These are phyloP conservation scores for Sporothrix curviconia DNA, from an alignment of 2,329 filamentous ascomycete genomes.

Conservation along the genomic window DNA sequence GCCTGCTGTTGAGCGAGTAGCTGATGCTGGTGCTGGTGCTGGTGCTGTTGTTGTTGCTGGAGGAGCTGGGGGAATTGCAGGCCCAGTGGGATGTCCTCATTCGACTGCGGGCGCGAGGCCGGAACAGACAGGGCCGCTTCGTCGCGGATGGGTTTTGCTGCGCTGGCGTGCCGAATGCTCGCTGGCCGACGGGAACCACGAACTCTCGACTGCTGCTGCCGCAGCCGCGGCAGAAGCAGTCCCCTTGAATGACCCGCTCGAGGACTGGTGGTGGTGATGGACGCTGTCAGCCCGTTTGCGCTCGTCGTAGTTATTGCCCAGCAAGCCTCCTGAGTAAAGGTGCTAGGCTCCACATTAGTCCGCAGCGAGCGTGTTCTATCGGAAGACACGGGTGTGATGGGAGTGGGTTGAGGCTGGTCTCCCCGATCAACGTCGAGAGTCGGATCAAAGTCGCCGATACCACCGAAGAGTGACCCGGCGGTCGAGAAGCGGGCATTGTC, in stretches of 20 bases:
- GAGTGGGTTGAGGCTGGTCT: slow-evolving; percentile 25
- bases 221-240: neutral
- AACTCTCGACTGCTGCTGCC: slow-evolving; percentile 7
- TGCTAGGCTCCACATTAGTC: slow-evolving; percentile 22
- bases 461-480: slow-evolving; percentile 47
- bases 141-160: slow-evolving; percentile 10
- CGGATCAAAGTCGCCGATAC: slow-evolving; percentile 62
- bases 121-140: neutral
- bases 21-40: slow-evolving; percentile 35
- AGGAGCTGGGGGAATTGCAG: slow-evolving; percentile 13
- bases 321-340: slow-evolving; percentile 43
- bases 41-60: slow-evolving; percentile 18
- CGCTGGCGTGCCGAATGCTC: slow-evolving; percentile 23
- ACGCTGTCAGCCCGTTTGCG: slow-evolving; percentile 33
- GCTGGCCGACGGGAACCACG: slow-evolving; percentile 35
- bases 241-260: slow-evolving; percentile 1
- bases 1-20: slow-evolving; percentile 38
- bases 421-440: slow-evolving; percentile 58
- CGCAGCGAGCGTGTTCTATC: neutral
- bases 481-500: slow-evolving; percentile 34
- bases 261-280: neutral
- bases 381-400: neutral
- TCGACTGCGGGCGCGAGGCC: slow-evolving; percentile 13
- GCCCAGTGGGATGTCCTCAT: slow-evolving; percentile 15
- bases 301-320: slow-evolving; percentile 44